A percentile compares a stretch with the other conserved stretches of the same genome.
Conservation (phyloP, 2,329 filamentous ascomycete species). For the Cladorrhinum sp. region DNA sequence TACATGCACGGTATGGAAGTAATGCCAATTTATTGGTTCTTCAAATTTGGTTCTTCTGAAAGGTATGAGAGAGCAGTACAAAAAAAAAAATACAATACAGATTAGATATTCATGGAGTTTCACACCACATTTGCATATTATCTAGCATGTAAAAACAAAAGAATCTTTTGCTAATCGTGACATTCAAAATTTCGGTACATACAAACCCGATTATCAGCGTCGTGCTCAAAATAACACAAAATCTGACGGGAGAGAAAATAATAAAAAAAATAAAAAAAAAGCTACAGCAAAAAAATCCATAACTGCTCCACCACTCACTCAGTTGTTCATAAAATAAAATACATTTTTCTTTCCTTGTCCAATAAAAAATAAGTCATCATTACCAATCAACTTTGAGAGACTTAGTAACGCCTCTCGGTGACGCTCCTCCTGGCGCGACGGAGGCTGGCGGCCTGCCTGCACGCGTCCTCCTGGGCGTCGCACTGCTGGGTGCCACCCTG, state of each 20-base stretch:
- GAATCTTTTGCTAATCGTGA: neutral
- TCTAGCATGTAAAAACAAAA: neutral
- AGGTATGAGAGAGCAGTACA: too few species aligned
- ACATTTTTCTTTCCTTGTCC: neutral
- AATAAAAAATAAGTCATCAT: neutral
- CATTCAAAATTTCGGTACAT: neutral
- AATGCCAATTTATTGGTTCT: too few species aligned
- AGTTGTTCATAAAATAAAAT: too few species aligned
- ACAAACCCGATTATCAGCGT: neutral
- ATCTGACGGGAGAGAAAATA: neutral
- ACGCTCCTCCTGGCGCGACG: constrained; percentile 14
- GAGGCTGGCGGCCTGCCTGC: constrained; percentile 30
- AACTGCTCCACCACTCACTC: too few species aligned
- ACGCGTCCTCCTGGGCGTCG: constrained; percentile 41
- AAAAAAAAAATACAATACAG: too few species aligned
- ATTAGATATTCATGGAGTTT: too few species aligned
- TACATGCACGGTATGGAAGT: too few species aligned
- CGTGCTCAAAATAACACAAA: neutral
- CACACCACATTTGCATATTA: neutral
- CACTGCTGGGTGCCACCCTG: constrained; percentile 40
- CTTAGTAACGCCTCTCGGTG: neutral
- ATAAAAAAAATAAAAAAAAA: neutral
- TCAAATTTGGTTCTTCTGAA: too few species aligned
- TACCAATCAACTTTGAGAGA: neutral
- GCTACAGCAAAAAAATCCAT: too few species aligned